Evolutionary conservation across 2,329 filamentous ascomycete genomes (phyloP).

Genomic region (Calonectria pseudoreteaudii): DNA sequence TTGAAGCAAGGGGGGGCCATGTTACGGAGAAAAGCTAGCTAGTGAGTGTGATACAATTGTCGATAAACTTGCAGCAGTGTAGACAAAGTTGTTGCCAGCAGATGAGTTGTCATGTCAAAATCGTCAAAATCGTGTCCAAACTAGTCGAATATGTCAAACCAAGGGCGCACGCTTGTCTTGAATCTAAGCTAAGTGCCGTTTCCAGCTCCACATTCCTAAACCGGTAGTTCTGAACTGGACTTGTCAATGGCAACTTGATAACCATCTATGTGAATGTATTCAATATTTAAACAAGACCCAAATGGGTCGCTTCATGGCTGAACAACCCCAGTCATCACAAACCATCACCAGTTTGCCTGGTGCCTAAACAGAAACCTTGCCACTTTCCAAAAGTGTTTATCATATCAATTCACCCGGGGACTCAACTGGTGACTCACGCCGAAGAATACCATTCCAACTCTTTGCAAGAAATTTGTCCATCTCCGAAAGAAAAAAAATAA

Average conservation of each 20-base stretch:
- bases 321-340: neutral
- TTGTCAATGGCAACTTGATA: neutral
- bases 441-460: neutral
- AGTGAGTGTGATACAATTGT: constrained; percentile 6
- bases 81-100: neutral
- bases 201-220: neutral
- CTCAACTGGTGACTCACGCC: neutral
- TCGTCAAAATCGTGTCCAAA: neutral
- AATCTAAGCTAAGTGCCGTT: too few relatives aligned
- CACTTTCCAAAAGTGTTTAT: neutral
- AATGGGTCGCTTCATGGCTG: neutral
- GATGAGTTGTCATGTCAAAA: neutral
- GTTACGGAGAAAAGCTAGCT: constrained; percentile 1
- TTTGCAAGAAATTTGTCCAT: neutral
- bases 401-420: neutral
- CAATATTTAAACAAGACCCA: neutral
- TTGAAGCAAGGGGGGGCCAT: neutral
- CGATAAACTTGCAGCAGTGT: neutral
- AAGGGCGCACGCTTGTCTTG: neutral
- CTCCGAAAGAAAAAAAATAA: neutral
- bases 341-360: neutral
- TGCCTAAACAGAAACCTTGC: neutral
- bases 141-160: neutral
- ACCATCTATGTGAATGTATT: neutral
- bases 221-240: neutral